These are phyloP conservation scores for Canna indica DNA, from an alignment of 176 grass and related monocot species.

Conservation along the genomic window DNA sequence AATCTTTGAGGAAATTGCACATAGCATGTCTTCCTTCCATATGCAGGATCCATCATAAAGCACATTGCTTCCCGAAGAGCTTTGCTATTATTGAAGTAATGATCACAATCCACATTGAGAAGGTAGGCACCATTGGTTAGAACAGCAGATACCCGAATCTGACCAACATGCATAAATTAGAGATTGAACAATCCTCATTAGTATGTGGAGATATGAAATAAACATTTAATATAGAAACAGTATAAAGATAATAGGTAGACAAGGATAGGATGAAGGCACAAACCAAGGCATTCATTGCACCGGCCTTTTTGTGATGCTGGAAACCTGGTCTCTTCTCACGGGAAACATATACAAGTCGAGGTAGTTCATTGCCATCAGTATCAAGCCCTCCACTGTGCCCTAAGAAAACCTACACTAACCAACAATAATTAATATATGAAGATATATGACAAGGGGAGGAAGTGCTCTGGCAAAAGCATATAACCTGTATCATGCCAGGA, in stretches of 20 bases:
- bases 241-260: not conserved
- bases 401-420: conserved; percentile 66
- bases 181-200: not conserved
- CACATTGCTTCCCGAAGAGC: conserved; percentile 97
- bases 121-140: conserved; percentile 94
- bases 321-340: conserved; percentile 97
- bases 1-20: conserved; percentile 97
- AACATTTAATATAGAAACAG: not conserved
- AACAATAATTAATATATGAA: conserved; percentile 7
- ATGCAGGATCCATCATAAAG: conserved; percentile 88
- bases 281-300: conserved; percentile 97
- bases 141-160: conserved; percentile 94
- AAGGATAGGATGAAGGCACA: conserved; percentile 9
- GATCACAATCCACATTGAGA: conserved; percentile 99
- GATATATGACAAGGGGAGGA: not conserved
- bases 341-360: conserved; percentile 90
- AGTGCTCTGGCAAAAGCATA: not conserved
- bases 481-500: conserved; percentile 95
- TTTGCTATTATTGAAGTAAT: conserved; percentile 98
- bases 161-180: conserved; percentile 14
- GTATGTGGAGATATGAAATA: not conserved
- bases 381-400: conserved; percentile 91
- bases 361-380: conserved; percentile 92
- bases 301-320: conserved; percentile 92
- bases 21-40: conserved; percentile 80